A percentile compares a stretch with the other conserved stretches of the same genome.
phyloP scores from a whole-genome alignment of 139 green algal genomes.

The Tetraselmis chui region DNA sequence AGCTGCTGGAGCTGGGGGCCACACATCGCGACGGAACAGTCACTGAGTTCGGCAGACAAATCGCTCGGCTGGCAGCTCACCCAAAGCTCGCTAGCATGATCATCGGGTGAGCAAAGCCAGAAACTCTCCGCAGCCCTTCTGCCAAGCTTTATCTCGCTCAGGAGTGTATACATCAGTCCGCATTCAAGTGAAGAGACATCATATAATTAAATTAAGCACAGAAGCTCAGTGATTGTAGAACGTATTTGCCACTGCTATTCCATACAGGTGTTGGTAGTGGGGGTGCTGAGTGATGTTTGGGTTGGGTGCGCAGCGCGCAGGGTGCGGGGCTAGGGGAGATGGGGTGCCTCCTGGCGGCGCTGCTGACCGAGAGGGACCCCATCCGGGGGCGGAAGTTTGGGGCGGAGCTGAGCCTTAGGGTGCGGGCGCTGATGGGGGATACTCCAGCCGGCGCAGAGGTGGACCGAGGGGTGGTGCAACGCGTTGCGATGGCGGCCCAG shows the following conservation, averaged over 20 bases:
- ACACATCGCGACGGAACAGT: conserved; percentile 13
- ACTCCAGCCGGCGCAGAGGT: background rate
- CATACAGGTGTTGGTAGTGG: no score
- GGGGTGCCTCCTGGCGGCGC: conserved; percentile 31
- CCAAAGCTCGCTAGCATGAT: conserved; percentile 37
- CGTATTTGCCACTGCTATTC: no score
- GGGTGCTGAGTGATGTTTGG: no score
- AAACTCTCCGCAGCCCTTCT: no score
- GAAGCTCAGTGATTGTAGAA: no score
- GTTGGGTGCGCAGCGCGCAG: background rate
- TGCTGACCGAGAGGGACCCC: conserved; percentile 35
- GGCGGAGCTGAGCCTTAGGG: conserved; percentile 24
- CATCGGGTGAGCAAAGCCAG: background rate
- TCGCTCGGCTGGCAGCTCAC: conserved; percentile 29
- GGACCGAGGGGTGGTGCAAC: conserved; percentile 13
- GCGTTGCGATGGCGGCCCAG: conserved; percentile 21
- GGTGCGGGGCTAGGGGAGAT: background rate
- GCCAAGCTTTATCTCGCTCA: no score
- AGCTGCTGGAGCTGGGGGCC: conserved; percentile 44
- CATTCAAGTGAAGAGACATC: no score
- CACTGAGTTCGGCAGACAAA: conserved; percentile 14
- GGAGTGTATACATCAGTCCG: no score
- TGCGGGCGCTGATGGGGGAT: conserved; percentile 24
- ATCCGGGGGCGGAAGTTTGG: conserved; percentile 14
- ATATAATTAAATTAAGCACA: no score